Percentiles rank a stretch among this genome's conserved stretches.
Evolutionary conservation across 2,329 filamentous ascomycete genomes (phyloP).

Genomic region (Diaporthe helianthi): DNA sequence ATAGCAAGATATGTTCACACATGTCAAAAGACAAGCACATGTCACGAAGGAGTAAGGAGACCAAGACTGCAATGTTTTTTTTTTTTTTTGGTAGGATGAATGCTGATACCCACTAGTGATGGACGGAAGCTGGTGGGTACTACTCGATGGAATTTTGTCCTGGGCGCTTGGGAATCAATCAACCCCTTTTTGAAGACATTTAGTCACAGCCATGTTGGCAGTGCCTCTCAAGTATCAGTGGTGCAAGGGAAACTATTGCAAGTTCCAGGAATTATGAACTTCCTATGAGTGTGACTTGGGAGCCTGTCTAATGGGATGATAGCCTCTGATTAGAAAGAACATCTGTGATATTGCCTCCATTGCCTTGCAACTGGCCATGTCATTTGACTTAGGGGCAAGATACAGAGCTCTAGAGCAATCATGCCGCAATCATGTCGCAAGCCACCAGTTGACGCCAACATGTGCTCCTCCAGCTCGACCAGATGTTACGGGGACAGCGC

Average conservation of each 20-base stretch:
- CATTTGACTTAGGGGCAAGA: too few relatives aligned
- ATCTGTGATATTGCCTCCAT: too few relatives aligned
- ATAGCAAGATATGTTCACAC: not conserved
- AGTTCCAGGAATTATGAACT: not conserved
- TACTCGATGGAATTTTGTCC: not conserved
- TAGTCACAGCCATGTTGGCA: not conserved
- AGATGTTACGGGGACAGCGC: not conserved
- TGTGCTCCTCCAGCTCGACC: not conserved
- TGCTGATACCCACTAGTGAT: slow-evolving; percentile 22
- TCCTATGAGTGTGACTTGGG: too few relatives aligned
- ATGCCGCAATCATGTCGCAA: too few relatives aligned
- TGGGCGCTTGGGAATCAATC: not conserved
- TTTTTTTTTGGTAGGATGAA: not conserved
- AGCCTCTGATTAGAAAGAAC: not conserved
- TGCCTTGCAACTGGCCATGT: not conserved
- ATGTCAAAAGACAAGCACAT: not conserved
- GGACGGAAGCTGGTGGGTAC: not conserved
- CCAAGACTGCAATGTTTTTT: not conserved
- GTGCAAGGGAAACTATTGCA: not conserved
- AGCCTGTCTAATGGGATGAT: not conserved
- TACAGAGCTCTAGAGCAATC: not conserved
- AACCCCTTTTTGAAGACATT: not conserved
- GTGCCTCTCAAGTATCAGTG: not conserved
- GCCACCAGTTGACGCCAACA: not conserved
- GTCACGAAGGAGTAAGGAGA: not conserved